Conservation (phyloP, 148 eudicot species). For the Chenopodium suecicum region DNA sequence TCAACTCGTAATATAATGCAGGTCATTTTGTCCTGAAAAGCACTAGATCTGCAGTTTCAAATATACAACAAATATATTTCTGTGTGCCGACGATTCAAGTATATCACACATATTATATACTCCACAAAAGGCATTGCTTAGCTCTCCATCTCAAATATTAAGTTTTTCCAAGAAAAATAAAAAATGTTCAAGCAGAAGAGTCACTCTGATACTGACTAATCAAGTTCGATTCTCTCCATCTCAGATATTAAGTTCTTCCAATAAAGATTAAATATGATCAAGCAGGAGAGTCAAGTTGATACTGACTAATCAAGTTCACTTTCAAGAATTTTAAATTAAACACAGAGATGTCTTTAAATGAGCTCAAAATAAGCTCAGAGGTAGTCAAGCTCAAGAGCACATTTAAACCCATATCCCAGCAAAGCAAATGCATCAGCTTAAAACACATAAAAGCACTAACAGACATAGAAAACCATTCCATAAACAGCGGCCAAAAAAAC, state of each 20-base stretch:
- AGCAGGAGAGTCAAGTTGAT: not conserved
- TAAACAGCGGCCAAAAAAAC: slow-evolving; percentile 20
- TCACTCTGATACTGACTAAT: not conserved
- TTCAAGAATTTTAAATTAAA: not conserved
- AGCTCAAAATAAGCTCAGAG: not conserved
- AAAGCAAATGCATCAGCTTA: slow-evolving; percentile 11
- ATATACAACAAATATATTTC: not conserved
- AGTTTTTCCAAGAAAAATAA: not conserved
- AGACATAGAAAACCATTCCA: slow-evolving; percentile 1
- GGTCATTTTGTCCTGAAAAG: not conserved
- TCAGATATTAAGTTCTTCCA: not conserved
- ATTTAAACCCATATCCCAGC: not conserved
- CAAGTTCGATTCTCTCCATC: not conserved
- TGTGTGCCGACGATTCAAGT: not conserved
- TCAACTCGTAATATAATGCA: not conserved
- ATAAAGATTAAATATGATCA: not conserved
- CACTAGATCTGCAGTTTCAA: not conserved
- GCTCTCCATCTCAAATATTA: not conserved
- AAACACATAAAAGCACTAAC: slow-evolving; percentile 1
- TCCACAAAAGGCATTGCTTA: not conserved
- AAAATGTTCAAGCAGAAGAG: not conserved
- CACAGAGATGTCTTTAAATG: not conserved
- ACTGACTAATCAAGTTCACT: not conserved
- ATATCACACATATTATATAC: not conserved
- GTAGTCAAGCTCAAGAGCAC: not conserved